Percentiles rank a stretch among this genome's conserved stretches.
These are phyloP conservation scores for Candida nanaspora DNA, from an alignment of 805 yeast species.

Conservation along the genomic window DNA sequence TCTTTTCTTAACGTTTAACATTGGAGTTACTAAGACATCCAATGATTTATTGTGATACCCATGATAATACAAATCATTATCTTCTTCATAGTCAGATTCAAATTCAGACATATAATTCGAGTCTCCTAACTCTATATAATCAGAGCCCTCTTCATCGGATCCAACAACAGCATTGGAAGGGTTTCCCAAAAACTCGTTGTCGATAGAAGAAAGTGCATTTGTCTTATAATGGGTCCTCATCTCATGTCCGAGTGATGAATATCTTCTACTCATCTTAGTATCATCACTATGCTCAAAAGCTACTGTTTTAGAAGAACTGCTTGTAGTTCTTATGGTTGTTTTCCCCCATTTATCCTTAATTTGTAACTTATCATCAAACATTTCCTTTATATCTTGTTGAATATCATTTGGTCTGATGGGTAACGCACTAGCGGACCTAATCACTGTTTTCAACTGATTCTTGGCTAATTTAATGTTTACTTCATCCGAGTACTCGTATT, in stretches of 20 bases:
- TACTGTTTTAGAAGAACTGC: background rate
- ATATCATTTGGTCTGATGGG: constrained; percentile 16
- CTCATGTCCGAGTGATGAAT: background rate
- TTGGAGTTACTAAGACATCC: constrained; percentile 20
- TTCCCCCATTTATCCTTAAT: background rate
- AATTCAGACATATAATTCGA: constrained; percentile 14
- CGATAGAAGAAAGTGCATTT: constrained; percentile 7
- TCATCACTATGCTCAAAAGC: background rate
- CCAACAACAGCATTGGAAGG: no score
- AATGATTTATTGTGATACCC: constrained; percentile 24
- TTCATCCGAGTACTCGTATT: constrained; percentile 45
- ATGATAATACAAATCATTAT: no score
- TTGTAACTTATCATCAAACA: background rate
- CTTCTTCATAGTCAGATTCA: constrained; percentile 3
- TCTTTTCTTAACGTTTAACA: constrained; percentile 17
- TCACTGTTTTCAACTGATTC: constrained; percentile 30
- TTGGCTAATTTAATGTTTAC: constrained; percentile 42
- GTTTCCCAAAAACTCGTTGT: background rate
- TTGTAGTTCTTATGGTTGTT: background rate
- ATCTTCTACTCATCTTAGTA: background rate
- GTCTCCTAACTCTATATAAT: constrained; percentile 23
- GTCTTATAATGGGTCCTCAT: constrained; percentile 7
- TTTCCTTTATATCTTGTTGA: background rate
- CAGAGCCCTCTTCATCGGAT: constrained; percentile 10
- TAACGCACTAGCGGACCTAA: constrained; percentile 25